phyloP scores from a whole-genome alignment of 2,329 filamentous ascomycete genomes.

The Phialophora tarda region DNA sequence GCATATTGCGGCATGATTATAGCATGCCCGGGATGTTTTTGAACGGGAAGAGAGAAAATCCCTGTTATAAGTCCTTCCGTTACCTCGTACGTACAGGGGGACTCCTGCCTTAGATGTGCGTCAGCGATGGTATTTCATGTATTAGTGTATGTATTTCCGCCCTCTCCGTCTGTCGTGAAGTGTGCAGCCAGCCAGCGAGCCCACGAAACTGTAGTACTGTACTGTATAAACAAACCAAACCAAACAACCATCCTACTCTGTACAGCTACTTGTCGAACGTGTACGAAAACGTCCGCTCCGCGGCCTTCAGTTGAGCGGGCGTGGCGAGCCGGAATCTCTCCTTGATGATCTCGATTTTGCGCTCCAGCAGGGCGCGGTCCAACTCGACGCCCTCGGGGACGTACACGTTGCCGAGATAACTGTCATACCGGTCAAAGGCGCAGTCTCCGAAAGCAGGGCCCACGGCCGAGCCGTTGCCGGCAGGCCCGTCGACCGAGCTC shows the following conservation, averaged over 20 bases:
- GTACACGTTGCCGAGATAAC: constrained; percentile 41
- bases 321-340: constrained; percentile 29
- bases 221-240: neutral
- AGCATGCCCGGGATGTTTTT: neutral
- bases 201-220: neutral
- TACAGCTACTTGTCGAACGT: neutral
- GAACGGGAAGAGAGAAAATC: neutral
- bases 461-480: neutral
- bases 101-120: neutral
- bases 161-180: neutral
- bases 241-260: neutral
- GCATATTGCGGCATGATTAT: neutral
- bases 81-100: neutral
- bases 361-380: constrained; percentile 39
- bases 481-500: neutral
- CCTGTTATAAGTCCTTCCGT: neutral
- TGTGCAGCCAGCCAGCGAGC: neutral
- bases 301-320: neutral
- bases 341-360: constrained; percentile 39
- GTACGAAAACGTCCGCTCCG: neutral
- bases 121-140: neutral
- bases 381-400: constrained; percentile 38
- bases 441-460: constrained; percentile 37
- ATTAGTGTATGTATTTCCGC: neutral
- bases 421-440: constrained; percentile 45